Evolutionary conservation across 495 filamentous ascomycete species (phyloP), one percentile per base, ranked within the genome.

Genomic region (Bacidia rubella): DNA sequence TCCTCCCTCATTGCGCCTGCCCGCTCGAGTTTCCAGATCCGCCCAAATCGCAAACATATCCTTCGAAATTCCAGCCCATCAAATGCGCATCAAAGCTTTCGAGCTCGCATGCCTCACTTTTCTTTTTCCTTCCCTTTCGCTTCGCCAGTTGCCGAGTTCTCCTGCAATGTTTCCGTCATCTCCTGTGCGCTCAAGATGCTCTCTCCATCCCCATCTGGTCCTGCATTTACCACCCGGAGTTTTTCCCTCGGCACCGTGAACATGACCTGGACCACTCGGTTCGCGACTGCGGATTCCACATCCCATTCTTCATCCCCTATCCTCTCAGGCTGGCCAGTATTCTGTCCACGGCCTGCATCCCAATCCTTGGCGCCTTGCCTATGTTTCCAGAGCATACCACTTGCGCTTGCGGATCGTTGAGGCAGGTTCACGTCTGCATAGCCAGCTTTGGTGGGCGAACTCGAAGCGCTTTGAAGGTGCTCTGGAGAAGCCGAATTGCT

Each of bases 191-290:
- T 72, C 9, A 65, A 15, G 46, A 69, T 52, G 62, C 76, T 69
- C 63, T 68, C 62, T 63, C 69, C 55, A 63, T 71, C 68, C 66
- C 70, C 52, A 67, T 68, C 64, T 15, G 29, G 29, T 54, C 68
- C 69, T 17, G 71, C 78, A 68, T 97, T 97, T 9, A 95, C 89
- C 11, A 97, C 87, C 47, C 90, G 72, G 58, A 97, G 63, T 63
- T 75, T 78, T 68, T 88, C 83, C 64, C 79, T 84, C 45, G 90
- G 90, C 52, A 94, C 86, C 1, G 89, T 94, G 65, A 93, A 97
- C 71, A 93, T 93, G 55, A 93, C 78, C 68, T 97, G 90, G 54
- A 97, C 90, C 15, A 86, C 75, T 41, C 88, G 66, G 47, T 76
- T 78, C 66, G 90, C 81, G 1, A 85, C 83, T 4, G 86, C 87